A percentile compares a stretch with the other conserved stretches of the same genome.
phyloP scores from a whole-genome alignment of 2,329 filamentous ascomycete genomes.

The Passalora sequoiae region DNA sequence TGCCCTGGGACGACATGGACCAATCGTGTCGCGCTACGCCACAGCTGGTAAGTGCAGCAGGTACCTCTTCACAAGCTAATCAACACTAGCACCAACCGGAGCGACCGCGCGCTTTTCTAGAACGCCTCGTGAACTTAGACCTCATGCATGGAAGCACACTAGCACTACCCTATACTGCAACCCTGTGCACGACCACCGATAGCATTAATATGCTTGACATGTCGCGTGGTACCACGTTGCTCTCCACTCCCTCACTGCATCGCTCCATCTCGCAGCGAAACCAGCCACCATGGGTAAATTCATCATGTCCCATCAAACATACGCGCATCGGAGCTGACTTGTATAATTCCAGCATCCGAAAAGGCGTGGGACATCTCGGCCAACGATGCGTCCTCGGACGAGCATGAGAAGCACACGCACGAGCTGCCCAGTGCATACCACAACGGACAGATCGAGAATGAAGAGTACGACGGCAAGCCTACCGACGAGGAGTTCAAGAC shows the following conservation, averaged over 20 bases:
- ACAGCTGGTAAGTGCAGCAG: too few species aligned
- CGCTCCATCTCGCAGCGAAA: neutral
- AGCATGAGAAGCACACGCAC: neutral
- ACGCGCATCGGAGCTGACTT: neutral
- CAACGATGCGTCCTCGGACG: neutral
- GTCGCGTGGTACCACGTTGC: neutral
- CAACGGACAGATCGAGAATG: neutral
- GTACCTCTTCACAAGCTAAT: neutral
- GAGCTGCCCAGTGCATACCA: neutral
- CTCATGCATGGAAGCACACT: neutral
- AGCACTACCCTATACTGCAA: neutral
- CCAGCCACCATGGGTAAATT: neutral
- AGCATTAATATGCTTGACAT: neutral
- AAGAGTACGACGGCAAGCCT: slow-evolving; percentile 29
- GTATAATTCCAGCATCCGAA: neutral
- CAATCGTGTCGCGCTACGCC: neutral
- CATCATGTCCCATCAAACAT: neutral
- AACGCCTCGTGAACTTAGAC: neutral
- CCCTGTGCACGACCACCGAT: neutral
- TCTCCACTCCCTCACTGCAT: neutral
- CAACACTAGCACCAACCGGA: neutral
- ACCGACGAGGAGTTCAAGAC: slow-evolving; percentile 41
- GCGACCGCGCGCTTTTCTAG: neutral
- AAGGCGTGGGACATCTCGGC: neutral
- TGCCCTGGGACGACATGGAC: neutral